phyloP scores from a whole-genome alignment of 2,329 filamentous ascomycete genomes.

The Aspergillus neoniger region DNA sequence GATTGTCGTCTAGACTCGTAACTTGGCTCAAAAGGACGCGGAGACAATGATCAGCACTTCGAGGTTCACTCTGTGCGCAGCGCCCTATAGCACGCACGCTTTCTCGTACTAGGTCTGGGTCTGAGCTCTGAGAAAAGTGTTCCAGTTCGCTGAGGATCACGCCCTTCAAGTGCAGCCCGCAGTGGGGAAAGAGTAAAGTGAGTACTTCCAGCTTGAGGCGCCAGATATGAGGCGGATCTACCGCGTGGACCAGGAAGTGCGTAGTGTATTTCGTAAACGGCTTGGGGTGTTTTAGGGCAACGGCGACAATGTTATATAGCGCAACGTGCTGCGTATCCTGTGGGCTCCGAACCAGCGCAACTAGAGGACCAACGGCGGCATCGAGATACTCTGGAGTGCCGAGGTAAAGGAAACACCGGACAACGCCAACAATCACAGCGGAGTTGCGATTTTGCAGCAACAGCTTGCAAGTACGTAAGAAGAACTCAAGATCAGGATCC shows the following conservation, averaged over 20 bases:
- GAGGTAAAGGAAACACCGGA: conserved; percentile 80
- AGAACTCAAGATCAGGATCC: conserved; percentile 78
- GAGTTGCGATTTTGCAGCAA: conserved; percentile 90
- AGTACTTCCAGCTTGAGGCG: conserved; percentile 88
- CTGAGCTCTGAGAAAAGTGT: conserved; percentile 78
- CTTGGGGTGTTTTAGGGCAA: conserved; percentile 73
- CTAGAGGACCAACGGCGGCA: conserved; percentile 75
- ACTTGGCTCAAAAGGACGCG: conserved; percentile 83
- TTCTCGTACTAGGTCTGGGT: conserved; percentile 79
- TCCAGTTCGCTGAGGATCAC: conserved; percentile 90
- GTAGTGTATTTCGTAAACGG: conserved; percentile 86
- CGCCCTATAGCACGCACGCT: conserved; percentile 90
- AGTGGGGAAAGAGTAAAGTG: conserved; percentile 86
- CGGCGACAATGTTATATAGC: conserved; percentile 92
- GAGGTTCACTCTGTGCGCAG: conserved; percentile 77
- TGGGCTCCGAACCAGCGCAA: conserved; percentile 80
- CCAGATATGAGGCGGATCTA: conserved; percentile 80
- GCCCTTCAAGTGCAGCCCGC: conserved; percentile 72
- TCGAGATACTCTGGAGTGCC: conserved; percentile 76
- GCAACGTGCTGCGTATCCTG: conserved; percentile 88
- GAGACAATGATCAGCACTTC: conserved; percentile 76
- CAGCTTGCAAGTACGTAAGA: conserved; percentile 78
- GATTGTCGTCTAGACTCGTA: conserved; percentile 78
- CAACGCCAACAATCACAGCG: conserved; percentile 85
- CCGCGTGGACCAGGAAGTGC: conserved; percentile 83